A percentile compares a stretch with the other conserved stretches of the same genome.
These are phyloP conservation scores for Calonectria ilicicola DNA, from an alignment of 2,329 filamentous ascomycete genomes.

Conservation along the genomic window DNA sequence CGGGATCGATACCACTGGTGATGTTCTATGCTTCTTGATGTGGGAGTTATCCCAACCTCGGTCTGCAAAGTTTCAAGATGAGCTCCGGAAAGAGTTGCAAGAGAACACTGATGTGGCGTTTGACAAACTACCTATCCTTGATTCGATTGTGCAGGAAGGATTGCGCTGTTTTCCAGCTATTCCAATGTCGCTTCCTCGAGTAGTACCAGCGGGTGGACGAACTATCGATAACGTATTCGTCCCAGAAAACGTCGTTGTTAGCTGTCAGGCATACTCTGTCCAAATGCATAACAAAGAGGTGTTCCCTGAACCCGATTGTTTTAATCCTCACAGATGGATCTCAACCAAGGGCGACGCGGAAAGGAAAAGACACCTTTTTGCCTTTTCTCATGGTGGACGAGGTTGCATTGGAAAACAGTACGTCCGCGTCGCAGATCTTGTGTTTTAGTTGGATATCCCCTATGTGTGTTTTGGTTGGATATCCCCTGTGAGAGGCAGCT, in stretches of 20 bases:
- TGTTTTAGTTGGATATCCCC: too few relatives aligned
- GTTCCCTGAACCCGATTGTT: constrained; percentile 81
- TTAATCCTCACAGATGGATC: constrained; percentile 86
- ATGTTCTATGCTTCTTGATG: constrained; percentile 76
- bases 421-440: too few relatives aligned
- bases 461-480: too few relatives aligned
- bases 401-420: constrained; percentile 76
- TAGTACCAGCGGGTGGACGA: constrained; percentile 64
- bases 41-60: constrained; percentile 73
- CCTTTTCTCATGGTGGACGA: constrained; percentile 72
- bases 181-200: constrained; percentile 72
- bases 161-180: constrained; percentile 72
- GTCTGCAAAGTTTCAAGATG: constrained; percentile 61
- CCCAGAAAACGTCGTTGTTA: constrained; percentile 65
- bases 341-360: constrained; percentile 78
- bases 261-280: constrained; percentile 70
- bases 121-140: constrained; percentile 68
- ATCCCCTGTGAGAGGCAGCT: too few relatives aligned
- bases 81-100: constrained; percentile 64
- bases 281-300: constrained; percentile 70
- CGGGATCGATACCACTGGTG: constrained; percentile 77
- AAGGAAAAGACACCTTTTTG: constrained; percentile 70
- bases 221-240: constrained; percentile 65
- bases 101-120: constrained; percentile 51
- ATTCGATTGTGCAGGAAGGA: constrained; percentile 71